A percentile compares a stretch with the other conserved stretches of the same genome.
These are phyloP conservation scores for Lichtheimia corymbifera DNA, from an alignment of 371 early-diverging fungal genomes.

Conservation along the genomic window DNA sequence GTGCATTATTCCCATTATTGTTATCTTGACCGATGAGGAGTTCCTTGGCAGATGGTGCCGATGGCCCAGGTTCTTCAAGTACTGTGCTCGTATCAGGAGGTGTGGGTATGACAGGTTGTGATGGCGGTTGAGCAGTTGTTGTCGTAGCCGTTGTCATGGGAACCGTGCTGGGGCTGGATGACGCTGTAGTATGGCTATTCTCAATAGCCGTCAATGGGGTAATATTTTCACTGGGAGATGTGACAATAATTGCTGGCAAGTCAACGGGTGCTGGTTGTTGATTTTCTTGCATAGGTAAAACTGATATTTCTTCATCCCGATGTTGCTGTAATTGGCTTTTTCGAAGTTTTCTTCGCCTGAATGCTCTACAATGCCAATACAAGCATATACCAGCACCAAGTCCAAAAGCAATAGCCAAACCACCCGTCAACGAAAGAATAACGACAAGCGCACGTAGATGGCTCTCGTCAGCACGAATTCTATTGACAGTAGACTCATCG, in stretches of 20 bases:
- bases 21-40: constrained; percentile 1
- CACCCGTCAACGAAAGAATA: constrained; percentile 24
- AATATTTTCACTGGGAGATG: background rate
- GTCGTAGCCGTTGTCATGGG: background rate
- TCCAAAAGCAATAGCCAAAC: constrained; percentile 20
- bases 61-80: constrained; percentile 12
- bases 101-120: background rate
- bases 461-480: constrained; percentile 19
- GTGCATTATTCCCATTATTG: background rate
- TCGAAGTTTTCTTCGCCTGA: constrained; percentile 1
- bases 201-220: background rate
- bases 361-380: constrained; percentile 20
- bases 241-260: background rate
- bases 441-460: constrained; percentile 23
- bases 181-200: background rate
- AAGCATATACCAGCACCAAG: constrained; percentile 26
- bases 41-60: constrained; percentile 31
- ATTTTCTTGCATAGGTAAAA: background rate
- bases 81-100: background rate
- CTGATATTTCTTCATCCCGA: background rate
- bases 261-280: background rate
- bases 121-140: background rate
- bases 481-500: constrained; percentile 9
- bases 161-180: background rate
- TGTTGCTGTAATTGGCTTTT: constrained; percentile 3